These are phyloP conservation scores for Solanum lycopersicoides DNA, from an alignment of 257 asterid genomes.

Conservation along the genomic window DNA sequence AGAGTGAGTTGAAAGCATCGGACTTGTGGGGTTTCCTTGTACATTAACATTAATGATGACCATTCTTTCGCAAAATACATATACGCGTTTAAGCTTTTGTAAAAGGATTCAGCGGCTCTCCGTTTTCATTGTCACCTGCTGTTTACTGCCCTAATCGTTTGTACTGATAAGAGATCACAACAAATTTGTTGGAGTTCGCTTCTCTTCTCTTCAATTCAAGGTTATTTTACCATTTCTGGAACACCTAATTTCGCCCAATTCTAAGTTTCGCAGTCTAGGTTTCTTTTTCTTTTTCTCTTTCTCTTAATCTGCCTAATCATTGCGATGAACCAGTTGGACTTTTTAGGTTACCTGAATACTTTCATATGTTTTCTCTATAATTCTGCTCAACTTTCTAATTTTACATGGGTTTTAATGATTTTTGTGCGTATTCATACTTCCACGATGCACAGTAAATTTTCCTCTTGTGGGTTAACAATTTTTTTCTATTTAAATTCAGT, in stretches of 20 bases:
- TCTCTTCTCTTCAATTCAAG: neutral
- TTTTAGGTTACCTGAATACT: neutral
- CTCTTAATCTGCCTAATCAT: neutral
- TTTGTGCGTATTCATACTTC: neutral
- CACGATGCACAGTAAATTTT: neutral
- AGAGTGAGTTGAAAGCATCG: no score
- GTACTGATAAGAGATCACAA: no score
- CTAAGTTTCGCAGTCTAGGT: neutral
- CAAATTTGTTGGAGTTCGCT: neutral
- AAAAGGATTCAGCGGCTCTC: no score
- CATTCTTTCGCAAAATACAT: no score
- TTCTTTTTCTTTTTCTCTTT: neutral
- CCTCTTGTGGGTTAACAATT: neutral
- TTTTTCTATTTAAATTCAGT: neutral
- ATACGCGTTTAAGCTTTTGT: no score
- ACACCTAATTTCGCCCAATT: neutral
- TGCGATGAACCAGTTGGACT: neutral
- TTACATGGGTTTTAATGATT: neutral
- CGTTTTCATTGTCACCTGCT: no score
- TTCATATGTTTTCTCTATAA: neutral
- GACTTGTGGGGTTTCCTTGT: no score
- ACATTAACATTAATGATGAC: no score
- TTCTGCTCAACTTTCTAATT: no score
- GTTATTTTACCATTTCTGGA: no score
- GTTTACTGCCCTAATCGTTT: neutral